Percentiles rank a stretch among this genome's conserved stretches.
phyloP scores from a whole-genome alignment of 768 basidiomycete genomes.

The Podaxis sp. region DNA sequence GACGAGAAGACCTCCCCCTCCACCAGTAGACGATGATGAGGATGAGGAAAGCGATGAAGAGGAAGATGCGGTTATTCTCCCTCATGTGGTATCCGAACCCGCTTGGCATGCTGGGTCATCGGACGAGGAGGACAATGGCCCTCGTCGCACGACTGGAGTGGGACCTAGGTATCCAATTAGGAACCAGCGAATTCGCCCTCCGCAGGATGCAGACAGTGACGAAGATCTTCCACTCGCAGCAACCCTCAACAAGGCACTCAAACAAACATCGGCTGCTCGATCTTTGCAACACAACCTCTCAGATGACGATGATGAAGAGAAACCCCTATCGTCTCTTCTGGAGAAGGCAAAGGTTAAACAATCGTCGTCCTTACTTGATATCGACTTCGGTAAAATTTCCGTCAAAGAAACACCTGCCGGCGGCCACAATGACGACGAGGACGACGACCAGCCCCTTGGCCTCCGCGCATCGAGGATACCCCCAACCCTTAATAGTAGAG shows the following conservation, averaged over 20 bases:
- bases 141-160: slow-evolving; percentile 55
- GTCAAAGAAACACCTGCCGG: slow-evolving; percentile 6
- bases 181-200: slow-evolving; percentile 11
- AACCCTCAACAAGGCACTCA: slow-evolving; percentile 53
- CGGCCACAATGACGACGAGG: slow-evolving; percentile 41
- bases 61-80: slow-evolving; percentile 15
- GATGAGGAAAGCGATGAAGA: slow-evolving; percentile 48
- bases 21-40: slow-evolving; percentile 41
- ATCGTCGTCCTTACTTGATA: slow-evolving; percentile 31
- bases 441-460: slow-evolving; percentile 73
- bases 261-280: slow-evolving; percentile 34
- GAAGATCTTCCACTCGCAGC: slow-evolving; percentile 79
- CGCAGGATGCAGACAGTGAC: slow-evolving; percentile 58
- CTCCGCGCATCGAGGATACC: slow-evolving; percentile 56
- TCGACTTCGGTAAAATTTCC: slow-evolving; percentile 35
- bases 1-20: slow-evolving; percentile 35
- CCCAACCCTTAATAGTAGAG: slow-evolving; percentile 13
- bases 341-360: slow-evolving; percentile 39
- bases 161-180: slow-evolving; percentile 49
- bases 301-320: slow-evolving; percentile 66
- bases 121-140: slow-evolving; percentile 59
- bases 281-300: slow-evolving; percentile 17
- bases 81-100: slow-evolving; percentile 16
- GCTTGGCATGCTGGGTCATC: slow-evolving; percentile 57
- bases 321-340: slow-evolving; percentile 64